Percentiles rank a stretch among this genome's conserved stretches.
phyloP scores from a whole-genome alignment of 768 basidiomycete genomes.

The Macrocybe gigantea region DNA sequence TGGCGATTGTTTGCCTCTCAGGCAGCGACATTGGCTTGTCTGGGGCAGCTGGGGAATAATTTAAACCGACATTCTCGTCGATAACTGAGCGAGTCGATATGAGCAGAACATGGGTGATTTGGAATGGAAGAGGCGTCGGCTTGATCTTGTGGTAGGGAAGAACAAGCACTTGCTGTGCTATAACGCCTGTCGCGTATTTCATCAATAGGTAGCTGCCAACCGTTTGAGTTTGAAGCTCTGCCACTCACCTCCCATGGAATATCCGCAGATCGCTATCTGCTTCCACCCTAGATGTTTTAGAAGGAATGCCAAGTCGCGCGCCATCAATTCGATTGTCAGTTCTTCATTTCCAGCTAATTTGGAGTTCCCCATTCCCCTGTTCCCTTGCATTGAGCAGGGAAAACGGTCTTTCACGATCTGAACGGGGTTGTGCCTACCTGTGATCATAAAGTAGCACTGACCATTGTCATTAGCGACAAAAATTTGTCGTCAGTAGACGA shows the following conservation, averaged over 20 bases:
- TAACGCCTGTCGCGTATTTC: constrained; percentile 22
- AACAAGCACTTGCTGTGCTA: constrained; percentile 38
- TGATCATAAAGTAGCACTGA: constrained; percentile 42
- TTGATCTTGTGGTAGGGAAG: constrained; percentile 30
- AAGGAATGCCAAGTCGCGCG: constrained; percentile 38
- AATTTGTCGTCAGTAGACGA: neutral
- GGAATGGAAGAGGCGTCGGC: constrained; percentile 32
- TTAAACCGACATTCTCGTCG: constrained; percentile 14
- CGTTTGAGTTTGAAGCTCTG: neutral
- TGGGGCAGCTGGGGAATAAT: constrained; percentile 15
- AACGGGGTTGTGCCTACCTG: constrained; percentile 12
- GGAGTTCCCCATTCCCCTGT: constrained; percentile 43
- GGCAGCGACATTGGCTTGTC: constrained; percentile 17
- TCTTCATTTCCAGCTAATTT: constrained; percentile 27
- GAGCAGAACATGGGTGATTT: constrained; percentile 34
- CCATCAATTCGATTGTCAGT: constrained; percentile 38
- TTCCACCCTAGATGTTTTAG: constrained; percentile 32
- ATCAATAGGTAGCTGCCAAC: neutral
- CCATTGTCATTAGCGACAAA: neutral
- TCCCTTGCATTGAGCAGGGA: neutral
- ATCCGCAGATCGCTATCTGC: constrained; percentile 38
- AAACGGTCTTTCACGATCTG: neutral
- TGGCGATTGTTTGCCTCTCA: constrained; percentile 18
- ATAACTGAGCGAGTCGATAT: constrained; percentile 27
- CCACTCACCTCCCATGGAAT: constrained; percentile 45